phyloP scores from a whole-genome alignment of 225 moss, liverwort and hornwort species.

The Takakia lepidozioides region DNA sequence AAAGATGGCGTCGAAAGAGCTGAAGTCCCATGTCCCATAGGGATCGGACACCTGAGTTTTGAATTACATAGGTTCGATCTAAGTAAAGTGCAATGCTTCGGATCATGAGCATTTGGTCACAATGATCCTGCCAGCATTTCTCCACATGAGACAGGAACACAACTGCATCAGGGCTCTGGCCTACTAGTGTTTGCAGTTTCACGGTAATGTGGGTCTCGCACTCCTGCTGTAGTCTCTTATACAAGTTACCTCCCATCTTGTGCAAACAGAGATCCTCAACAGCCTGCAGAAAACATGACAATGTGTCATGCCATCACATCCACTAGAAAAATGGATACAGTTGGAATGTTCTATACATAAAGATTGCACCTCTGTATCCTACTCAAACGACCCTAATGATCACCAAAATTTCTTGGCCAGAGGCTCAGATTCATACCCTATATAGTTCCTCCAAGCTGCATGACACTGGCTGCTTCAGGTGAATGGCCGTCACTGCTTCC shows the following conservation, averaged over 20 bases:
- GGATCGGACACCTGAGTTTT: conserved; percentile 90
- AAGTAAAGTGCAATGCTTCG: conserved; percentile 94
- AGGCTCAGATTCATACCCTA: conserved; percentile 39
- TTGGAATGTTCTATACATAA: too few species aligned
- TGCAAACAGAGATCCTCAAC: conserved; percentile 96
- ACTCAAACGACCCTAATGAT: too few species aligned
- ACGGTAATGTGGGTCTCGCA: conserved; percentile 83
- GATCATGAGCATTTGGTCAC: conserved; percentile 98
- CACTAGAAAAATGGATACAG: too few species aligned
- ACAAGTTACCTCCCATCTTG: conserved; percentile 96
- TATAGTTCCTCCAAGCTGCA: conserved; percentile 99
- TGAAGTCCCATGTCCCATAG: conserved; percentile 99
- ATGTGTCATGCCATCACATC: too few species aligned
- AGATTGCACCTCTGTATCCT: too few species aligned
- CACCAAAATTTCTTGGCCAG: too few species aligned
- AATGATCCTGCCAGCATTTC: conserved; percentile 98
- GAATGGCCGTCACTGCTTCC: conserved; percentile 94
- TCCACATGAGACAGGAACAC: conserved; percentile 96
- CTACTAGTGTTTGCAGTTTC: conserved; percentile 69
- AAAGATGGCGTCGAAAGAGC: conserved; percentile 92
- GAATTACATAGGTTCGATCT: conserved; percentile 98
- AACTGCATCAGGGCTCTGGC: conserved; percentile 92
- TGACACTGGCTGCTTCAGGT: conserved; percentile 88
- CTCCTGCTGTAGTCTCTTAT: conserved; percentile 89
- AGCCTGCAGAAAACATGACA: conserved; percentile 52